Evolutionary conservation across 2,329 filamentous ascomycete species (phyloP).

Genomic region (Alternaria viburni): DNA sequence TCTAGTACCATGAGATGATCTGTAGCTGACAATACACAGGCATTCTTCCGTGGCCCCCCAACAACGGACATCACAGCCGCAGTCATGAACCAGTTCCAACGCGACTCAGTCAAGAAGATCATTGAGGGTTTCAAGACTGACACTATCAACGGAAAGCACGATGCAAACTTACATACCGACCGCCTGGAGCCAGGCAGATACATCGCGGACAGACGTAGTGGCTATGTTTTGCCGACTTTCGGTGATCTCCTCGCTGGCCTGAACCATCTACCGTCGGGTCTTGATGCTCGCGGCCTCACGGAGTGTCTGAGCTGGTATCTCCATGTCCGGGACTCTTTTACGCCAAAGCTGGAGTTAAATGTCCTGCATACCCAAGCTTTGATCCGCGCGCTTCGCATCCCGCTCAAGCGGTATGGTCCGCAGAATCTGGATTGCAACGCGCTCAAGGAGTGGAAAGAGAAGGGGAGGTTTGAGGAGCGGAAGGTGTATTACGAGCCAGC

Average conservation of each 20-base stretch:
- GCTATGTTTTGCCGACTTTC: conserved; percentile 24
- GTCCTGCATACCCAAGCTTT: conserved; percentile 35
- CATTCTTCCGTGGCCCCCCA: conserved; percentile 26
- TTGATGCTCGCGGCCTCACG: conserved; percentile 29
- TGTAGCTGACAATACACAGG: conserved; percentile 1
- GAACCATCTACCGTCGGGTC: conserved; percentile 21
- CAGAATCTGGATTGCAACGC: conserved; percentile 28
- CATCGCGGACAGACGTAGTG: conserved; percentile 5
- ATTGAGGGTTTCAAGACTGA: conserved; percentile 19
- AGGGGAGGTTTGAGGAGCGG: conserved; percentile 13
- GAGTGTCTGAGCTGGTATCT: conserved; percentile 31
- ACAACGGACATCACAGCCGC: not conserved
- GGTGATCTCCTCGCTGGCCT: conserved; percentile 29
- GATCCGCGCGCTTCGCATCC: conserved; percentile 21
- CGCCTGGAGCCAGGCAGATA: conserved; percentile 10
- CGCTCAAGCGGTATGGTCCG: conserved; percentile 18
- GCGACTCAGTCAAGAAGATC: conserved; percentile 13
- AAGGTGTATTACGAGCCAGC: conserved; percentile 1
- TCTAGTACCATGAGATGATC: not conserved
- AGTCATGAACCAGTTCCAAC: conserved; percentile 21
- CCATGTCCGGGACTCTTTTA: conserved; percentile 17
- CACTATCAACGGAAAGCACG: conserved; percentile 16
- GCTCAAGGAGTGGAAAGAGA: conserved; percentile 26
- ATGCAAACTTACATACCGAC: conserved; percentile 19
- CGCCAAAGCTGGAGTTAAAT: conserved; percentile 30